These are phyloP conservation scores for Globisporangium camurandrum DNA, from an alignment of 352 stramenopile species.

Conservation along the genomic window DNA sequence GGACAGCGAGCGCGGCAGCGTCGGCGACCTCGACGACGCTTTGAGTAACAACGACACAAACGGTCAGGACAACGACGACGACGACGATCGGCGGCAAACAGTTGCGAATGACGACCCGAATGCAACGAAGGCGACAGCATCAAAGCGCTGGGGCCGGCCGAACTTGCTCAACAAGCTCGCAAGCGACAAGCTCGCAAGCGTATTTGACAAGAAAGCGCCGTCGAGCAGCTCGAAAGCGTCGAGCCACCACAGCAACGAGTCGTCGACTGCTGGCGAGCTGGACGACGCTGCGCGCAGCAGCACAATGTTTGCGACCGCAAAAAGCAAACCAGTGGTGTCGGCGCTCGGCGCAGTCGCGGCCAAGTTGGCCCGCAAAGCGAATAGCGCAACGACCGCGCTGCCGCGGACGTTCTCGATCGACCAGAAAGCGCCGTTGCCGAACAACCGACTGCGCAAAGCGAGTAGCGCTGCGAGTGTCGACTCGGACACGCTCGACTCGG, in stretches of 20 bases:
- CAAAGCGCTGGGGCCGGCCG: constrained; percentile 9
- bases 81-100: constrained; percentile 1
- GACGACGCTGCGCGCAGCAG: not conserved
- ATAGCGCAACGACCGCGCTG: not conserved
- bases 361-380: constrained; percentile 7
- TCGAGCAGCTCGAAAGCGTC: constrained; percentile 13
- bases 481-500: constrained; percentile 8
- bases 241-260: constrained; percentile 11
- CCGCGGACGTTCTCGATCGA: constrained; percentile 8
- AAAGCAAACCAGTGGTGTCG: not conserved
- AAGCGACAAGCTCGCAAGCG: constrained; percentile 8
- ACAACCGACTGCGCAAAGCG: constrained; percentile 13
- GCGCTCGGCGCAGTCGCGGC: constrained; percentile 10
- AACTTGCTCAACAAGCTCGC: constrained; percentile 17
- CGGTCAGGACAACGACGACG: not conserved
- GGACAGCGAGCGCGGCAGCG: constrained; percentile 12
- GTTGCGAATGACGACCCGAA: constrained; percentile 9
- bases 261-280: constrained; percentile 7
- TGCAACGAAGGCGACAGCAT: not conserved
- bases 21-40: not conserved
- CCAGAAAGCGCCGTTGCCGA: constrained; percentile 8
- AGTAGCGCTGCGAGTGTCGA: constrained; percentile 9
- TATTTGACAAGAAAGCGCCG: constrained; percentile 16
- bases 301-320: not conserved
- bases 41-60: not conserved